phyloP scores from a whole-genome alignment of 2,329 filamentous ascomycete genomes.

The Thielaviopsis ethacetica region DNA sequence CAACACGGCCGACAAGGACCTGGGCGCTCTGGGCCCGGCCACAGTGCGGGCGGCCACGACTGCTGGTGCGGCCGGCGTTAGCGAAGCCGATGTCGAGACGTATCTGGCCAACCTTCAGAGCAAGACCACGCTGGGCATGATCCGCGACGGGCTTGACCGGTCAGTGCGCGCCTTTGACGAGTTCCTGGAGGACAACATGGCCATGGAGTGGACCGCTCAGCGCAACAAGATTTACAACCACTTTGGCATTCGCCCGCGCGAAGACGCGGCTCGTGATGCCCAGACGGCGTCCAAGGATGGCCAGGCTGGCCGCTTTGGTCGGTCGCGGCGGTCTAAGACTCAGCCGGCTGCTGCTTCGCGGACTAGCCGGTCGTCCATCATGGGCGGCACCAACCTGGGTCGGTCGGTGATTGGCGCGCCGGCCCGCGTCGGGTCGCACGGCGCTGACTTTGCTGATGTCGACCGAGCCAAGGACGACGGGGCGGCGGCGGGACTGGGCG shows the following conservation, averaged over 20 bases:
- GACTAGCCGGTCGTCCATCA: slow-evolving; percentile 30
- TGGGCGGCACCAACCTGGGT: slow-evolving; percentile 50
- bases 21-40: slow-evolving; percentile 40
- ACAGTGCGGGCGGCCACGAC: slow-evolving; percentile 7
- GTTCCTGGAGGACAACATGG: slow-evolving; percentile 87
- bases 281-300: slow-evolving; percentile 22
- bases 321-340: slow-evolving; percentile 35
- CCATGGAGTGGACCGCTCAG: slow-evolving; percentile 91
- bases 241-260: slow-evolving; percentile 63
- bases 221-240: slow-evolving; percentile 88
- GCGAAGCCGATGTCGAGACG: slow-evolving; percentile 54
- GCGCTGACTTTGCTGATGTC: slow-evolving; percentile 51
- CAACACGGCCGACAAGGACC: slow-evolving; percentile 67
- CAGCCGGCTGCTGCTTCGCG: slow-evolving; percentile 24
- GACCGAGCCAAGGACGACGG: slow-evolving; percentile 34
- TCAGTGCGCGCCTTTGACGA: slow-evolving; percentile 83
- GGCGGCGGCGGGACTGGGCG: slow-evolving; percentile 20
- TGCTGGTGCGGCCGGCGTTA: slow-evolving; percentile 22
- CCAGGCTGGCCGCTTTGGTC: slow-evolving; percentile 39
- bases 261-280: slow-evolving; percentile 22
- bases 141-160: slow-evolving; percentile 76
- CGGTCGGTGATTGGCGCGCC: slow-evolving; percentile 79
- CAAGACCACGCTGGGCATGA: slow-evolving; percentile 81
- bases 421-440: slow-evolving; percentile 47
- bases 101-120: slow-evolving; percentile 78